Conservation (phyloP, 768 basidiomycete genomes). For the Trametes sanguinea region DNA sequence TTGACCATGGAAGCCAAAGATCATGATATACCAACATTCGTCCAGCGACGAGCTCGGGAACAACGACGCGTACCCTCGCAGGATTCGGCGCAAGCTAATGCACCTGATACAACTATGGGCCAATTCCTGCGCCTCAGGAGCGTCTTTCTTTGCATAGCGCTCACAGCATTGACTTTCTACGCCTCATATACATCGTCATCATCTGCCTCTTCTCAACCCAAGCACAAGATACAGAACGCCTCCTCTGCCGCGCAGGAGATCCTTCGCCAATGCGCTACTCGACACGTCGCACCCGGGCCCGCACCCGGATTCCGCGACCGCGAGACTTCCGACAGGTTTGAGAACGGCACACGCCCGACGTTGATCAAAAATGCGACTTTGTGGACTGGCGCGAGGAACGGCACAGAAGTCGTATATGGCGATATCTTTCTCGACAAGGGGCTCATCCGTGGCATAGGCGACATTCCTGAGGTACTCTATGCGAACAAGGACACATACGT, state of each 20-base stretch:
- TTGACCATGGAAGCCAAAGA: neutral
- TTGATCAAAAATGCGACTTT: conserved; percentile 73
- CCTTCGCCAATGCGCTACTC: conserved; percentile 34
- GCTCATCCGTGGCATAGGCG: conserved; percentile 59
- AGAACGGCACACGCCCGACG: conserved; percentile 62
- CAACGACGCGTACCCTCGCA: too few relatives aligned
- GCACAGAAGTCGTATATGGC: conserved; percentile 54
- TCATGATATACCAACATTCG: neutral
- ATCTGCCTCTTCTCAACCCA: neutral
- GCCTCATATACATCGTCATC: neutral
- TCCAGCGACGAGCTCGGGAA: too few relatives aligned
- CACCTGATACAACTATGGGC: too few relatives aligned
- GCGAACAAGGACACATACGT: conserved; percentile 47
- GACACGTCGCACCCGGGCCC: conserved; percentile 33
- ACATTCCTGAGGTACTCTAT: conserved; percentile 43
- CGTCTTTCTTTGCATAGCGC: too few relatives aligned
- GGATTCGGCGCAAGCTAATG: too few relatives aligned
- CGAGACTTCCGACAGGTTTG: conserved; percentile 60
- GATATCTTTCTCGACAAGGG: conserved; percentile 72
- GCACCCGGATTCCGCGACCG: conserved; percentile 35
- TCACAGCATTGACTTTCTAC: neutral
- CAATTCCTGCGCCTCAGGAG: too few relatives aligned
- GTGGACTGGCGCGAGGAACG: conserved; percentile 61
- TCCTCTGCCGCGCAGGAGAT: conserved; percentile 31
- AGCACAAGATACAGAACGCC: conserved; percentile 15